Evolutionary conservation across 495 filamentous ascomycete genomes (phyloP).

Genomic region (Clohesyomyces aquaticus): DNA sequence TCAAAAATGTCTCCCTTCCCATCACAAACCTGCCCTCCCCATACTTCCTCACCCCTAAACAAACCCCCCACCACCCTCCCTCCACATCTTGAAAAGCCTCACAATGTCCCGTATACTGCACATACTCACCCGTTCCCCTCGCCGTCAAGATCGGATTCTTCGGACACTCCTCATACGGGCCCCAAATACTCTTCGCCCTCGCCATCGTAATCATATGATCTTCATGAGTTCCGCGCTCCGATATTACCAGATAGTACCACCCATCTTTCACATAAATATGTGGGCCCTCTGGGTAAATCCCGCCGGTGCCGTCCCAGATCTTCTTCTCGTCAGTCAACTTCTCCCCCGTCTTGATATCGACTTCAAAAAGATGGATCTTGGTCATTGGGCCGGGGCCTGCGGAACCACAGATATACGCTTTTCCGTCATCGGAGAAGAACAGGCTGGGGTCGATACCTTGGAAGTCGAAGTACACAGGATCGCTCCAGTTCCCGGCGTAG

Average conservation of each 20-base stretch:
- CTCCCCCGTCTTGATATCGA: no score
- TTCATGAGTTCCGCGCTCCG: constrained; percentile 65
- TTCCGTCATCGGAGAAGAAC: no score
- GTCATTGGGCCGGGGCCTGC: no score
- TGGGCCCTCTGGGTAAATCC: constrained; percentile 62
- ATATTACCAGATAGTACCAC: constrained; percentile 70
- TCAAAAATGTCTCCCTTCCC: no score
- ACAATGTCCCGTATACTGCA: constrained; percentile 55
- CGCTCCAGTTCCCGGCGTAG: no score
- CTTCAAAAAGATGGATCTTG: no score
- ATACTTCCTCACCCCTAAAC: constrained; percentile 50
- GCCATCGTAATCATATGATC: constrained; percentile 59
- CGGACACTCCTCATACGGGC: constrained; percentile 59
- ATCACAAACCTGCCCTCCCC: no score
- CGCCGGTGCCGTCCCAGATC: constrained; percentile 57
- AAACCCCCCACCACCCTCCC: constrained; percentile 59
- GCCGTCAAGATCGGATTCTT: constrained; percentile 59
- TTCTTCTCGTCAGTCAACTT: background rate
- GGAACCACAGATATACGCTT: no score
- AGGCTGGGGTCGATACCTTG: no score
- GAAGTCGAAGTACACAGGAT: no score
- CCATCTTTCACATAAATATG: constrained; percentile 66
- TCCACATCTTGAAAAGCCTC: constrained; percentile 54
- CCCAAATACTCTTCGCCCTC: constrained; percentile 46
- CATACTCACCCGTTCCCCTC: constrained; percentile 52